These are phyloP conservation scores for Chalara sp. DNA, from an alignment of 2,329 filamentous ascomycete species.

Conservation along the genomic window DNA sequence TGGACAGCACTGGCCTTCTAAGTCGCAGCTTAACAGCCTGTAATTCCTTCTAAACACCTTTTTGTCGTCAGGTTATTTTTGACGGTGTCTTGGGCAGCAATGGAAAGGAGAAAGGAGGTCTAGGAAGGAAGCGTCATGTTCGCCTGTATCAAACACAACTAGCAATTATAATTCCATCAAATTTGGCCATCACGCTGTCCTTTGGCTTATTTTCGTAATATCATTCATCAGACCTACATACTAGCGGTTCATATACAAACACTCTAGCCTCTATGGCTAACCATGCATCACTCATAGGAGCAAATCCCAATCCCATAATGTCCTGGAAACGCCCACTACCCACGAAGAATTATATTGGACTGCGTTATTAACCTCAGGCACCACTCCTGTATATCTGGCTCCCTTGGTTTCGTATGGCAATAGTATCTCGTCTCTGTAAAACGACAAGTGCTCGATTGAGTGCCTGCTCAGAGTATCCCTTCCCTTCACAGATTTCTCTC, in stretches of 20 bases:
- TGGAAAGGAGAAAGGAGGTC: no score
- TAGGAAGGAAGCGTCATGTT: no score
- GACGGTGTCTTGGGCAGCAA: no score
- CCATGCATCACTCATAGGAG: background rate
- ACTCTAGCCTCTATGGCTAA: background rate
- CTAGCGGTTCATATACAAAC: background rate
- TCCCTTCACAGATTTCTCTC: slow-evolving; percentile 85
- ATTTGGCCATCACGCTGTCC: no score
- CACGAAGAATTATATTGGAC: background rate
- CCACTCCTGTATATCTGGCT: slow-evolving; percentile 69
- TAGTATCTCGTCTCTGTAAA: slow-evolving; percentile 79
- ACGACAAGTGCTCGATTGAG: slow-evolving; percentile 81
- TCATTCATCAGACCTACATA: background rate
- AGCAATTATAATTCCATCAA: no score
- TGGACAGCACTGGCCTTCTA: no score
- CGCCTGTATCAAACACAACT: no score
- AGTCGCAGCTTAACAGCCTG: no score
- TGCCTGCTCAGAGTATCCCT: slow-evolving; percentile 81
- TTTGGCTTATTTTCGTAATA: background rate
- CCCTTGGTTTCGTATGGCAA: slow-evolving; percentile 73
- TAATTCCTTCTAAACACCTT: no score
- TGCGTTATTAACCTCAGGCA: slow-evolving; percentile 35
- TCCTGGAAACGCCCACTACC: background rate
- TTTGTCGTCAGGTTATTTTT: no score
- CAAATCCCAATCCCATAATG: background rate